Evolutionary conservation across 441 rosid species (phyloP), one percentile per base, ranked within the genome.

Genomic region (Brassica hybrid): DNA sequence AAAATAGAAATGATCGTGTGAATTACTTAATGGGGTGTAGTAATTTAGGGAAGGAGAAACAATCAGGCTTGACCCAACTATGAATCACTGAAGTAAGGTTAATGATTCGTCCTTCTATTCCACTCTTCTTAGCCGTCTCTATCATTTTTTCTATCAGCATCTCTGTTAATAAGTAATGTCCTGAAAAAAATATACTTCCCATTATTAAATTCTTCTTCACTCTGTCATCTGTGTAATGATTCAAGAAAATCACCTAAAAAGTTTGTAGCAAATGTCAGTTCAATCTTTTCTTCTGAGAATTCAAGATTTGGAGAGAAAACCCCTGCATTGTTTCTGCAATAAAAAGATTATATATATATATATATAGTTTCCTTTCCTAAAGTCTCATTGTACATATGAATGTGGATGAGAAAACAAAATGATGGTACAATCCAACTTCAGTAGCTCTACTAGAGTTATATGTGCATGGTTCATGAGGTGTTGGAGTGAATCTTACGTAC

Each of bases 201-300:
- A 72, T 72, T 21, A 67, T 72, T 50, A 72, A 34, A 5, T 50
- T 72, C 1, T 72, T 21, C 36, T 65, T 45, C 48, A 10, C 27
- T 65, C 13, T 4, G 3, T 57, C 23, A 64, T 21, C 19, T 66
- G 38, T 72, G 30, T 13, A 12, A 8, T 67, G 19, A 74, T 27
- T 74, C 0, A 5, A 23, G 10, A 67, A 80, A 36, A 64, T 73
- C 86, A 93, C 99, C 99, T 69, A 95, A 54, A 83, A 90, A 93
- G 71, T 93, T 95, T 59, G 96, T 89, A 17, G 99, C 97, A 76
- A 95, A 93, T 32, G 97, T 91, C 88, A 95, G 86, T 86, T 95
- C 98, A 67, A 93, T 88, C 84, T 93, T 93, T 69, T 93, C 98
- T 72, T 93, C 97, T 0, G 99, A 93, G 78, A 90, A 93, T 84